Base-by-base conservation (phyloP, 2,329 filamentous ascomycete genomes). In the Fusarium pilosicola region DNA sequence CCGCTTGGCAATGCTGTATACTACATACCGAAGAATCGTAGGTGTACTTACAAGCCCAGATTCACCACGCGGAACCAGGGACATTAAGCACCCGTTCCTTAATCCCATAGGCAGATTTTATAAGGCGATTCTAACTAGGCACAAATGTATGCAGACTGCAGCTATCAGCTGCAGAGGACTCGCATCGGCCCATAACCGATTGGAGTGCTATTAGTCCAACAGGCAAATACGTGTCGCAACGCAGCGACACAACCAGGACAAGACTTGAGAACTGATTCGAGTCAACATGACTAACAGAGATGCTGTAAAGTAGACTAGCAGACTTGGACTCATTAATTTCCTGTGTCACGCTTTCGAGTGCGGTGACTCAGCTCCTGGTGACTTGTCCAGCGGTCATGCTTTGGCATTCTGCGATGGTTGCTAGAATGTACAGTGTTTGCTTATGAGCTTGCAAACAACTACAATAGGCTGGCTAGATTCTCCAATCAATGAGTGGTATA, bases 201-300 rank as follows among this genome's bases (percentile, higher is more conserved):
- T 24, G 6, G 48, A 24, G 30, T 34, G 17, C 11, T 18, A 51
- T 10, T 7, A 18, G 17, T 20, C 22, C 15, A 30, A 30, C 3
- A 10, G 22, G 22, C 22, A 24, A 32, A 49, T 6, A 30, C 20
- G 15, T 49, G 22, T 49, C 14, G 45, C 20, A 30, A 30, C 0
- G 11, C n/a, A 52, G 9, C 32, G 7, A 12, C 32, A 22, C 5
- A 2, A 3, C 3, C 7, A 28, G 10, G 14, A 5, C 14, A 13
- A n/a, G 3, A 22, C n/a, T 13, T 5, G 3, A 12, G 9, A 26
- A 26, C 17, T 24, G 8, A 17, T 9, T 22, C 7, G 3, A 12
- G 13, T 9, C 10, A 22, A 28, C 2, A 22, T 0, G 5, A 17
- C 5, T 4, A 6, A 26, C 24, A 3, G 1, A 22, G n/a, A 22